These are phyloP conservation scores for Sophora flavescens DNA, from an alignment of 306 rosid genomes.

Conservation along the genomic window DNA sequence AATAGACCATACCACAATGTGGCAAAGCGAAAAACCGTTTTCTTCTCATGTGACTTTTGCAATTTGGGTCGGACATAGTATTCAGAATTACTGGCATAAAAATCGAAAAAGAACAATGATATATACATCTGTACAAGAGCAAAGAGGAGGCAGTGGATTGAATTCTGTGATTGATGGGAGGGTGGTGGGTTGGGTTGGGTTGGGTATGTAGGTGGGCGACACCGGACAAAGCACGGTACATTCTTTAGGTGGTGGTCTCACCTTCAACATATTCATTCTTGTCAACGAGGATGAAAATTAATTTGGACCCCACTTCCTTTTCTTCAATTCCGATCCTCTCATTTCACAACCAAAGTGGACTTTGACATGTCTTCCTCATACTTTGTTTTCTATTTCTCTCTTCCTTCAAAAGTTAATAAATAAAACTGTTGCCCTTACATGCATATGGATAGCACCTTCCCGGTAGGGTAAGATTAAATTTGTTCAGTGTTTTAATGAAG, in stretches of 20 bases:
- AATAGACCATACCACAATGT: too few relatives aligned
- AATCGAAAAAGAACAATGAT: background rate
- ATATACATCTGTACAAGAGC: background rate
- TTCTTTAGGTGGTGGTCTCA: constrained; percentile 51
- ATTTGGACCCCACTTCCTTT: constrained; percentile 46
- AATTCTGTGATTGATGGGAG: constrained; percentile 40
- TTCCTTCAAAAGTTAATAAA: constrained; percentile 37
- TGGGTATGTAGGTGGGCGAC: constrained; percentile 39
- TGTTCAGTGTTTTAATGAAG: background rate
- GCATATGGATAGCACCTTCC: background rate
- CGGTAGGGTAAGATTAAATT: too few relatives aligned
- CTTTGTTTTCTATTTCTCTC: constrained; percentile 28
- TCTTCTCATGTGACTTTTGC: background rate
- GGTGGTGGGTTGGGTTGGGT: constrained; percentile 47
- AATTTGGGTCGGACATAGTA: background rate
- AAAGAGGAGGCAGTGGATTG: constrained; percentile 29
- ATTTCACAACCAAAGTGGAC: constrained; percentile 44
- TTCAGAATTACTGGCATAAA: background rate
- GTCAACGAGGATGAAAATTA: constrained; percentile 48
- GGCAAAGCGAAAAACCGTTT: background rate
- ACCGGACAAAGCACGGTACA: constrained; percentile 33
- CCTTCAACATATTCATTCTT: constrained; percentile 59
- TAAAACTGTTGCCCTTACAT: constrained; percentile 20
- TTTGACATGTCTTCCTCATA: constrained; percentile 47
- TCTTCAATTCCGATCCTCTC: constrained; percentile 47